These are phyloP conservation scores for Haplosporangium gracile DNA, from an alignment of 192 early-diverging fungal species.

Conservation along the genomic window DNA sequence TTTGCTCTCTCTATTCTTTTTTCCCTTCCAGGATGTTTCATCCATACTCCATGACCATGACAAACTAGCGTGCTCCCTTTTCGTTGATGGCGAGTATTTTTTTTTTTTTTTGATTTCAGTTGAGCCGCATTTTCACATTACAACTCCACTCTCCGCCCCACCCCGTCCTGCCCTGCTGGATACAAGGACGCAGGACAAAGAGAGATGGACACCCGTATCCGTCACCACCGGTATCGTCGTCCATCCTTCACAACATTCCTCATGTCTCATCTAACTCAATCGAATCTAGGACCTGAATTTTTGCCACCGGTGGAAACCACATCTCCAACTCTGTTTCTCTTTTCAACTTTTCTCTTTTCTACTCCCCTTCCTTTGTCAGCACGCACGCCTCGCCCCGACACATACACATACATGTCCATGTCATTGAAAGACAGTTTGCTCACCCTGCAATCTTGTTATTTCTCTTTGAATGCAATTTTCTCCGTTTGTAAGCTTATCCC, in stretches of 20 bases:
- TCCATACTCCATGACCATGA: not conserved
- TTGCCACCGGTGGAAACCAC: too few species aligned
- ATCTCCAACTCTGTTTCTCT: not conserved
- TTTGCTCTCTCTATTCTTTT: not conserved
- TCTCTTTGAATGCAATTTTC: too few species aligned
- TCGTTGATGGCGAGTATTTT: constrained; percentile 1
- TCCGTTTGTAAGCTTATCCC: too few species aligned
- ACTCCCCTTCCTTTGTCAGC: constrained; percentile 2
- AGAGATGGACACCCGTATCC: not conserved
- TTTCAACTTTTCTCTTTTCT: not conserved
- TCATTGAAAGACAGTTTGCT: too few species aligned
- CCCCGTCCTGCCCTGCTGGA: too few species aligned
- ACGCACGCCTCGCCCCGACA: not conserved
- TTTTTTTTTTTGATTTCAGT: not conserved
- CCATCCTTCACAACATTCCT: too few species aligned
- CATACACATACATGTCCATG: too few species aligned
- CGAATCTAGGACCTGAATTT: too few species aligned
- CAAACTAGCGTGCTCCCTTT: not conserved
- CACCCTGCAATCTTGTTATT: too few species aligned
- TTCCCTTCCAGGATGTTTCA: not conserved
- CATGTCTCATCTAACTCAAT: too few species aligned
- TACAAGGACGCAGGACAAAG: too few species aligned
- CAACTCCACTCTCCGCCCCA: not conserved
- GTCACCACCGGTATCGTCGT: not conserved
- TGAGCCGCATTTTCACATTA: too few species aligned